These are phyloP conservation scores for Brassica balearica DNA, from an alignment of 441 rosid genomes.

Conservation along the genomic window DNA sequence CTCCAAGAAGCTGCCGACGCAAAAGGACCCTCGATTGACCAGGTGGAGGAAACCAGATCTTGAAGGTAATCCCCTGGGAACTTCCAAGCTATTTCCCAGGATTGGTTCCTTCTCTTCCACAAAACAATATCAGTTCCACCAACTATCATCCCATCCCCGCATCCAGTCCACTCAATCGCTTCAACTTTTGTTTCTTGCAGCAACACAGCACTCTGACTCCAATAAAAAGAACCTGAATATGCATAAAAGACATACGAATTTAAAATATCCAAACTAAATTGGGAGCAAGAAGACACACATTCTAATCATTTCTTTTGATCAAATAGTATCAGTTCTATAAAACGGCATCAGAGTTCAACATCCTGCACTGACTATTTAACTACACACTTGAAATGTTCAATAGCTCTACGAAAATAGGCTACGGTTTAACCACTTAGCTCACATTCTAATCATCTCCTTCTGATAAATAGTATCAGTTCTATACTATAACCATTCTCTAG, in stretches of 20 bases:
- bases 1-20: constrained; percentile 66
- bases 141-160: constrained; percentile 86
- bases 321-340: not conserved
- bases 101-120: constrained; percentile 79
- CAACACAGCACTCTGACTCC: constrained; percentile 96
- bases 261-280: constrained; percentile 46
- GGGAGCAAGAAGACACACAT: constrained; percentile 27
- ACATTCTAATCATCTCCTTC: constrained; percentile 21
- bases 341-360: not conserved
- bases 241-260: constrained; percentile 57
- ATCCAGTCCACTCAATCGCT: constrained; percentile 87
- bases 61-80: constrained; percentile 65
- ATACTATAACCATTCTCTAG: constrained; percentile 7
- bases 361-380: not conserved
- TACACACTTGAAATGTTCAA: constrained; percentile 11
- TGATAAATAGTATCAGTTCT: not conserved
- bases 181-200: constrained; percentile 76
- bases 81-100: constrained; percentile 97
- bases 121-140: constrained; percentile 79
- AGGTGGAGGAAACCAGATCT: constrained; percentile 83
- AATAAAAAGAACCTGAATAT: constrained; percentile 99
- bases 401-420: not conserved
- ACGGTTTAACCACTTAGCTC: not conserved
- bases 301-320: constrained; percentile 14
- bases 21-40: constrained; percentile 80